Evolutionary conservation across 768 basidiomycete species (phyloP).

Genomic region (Podaxis sp.): DNA sequence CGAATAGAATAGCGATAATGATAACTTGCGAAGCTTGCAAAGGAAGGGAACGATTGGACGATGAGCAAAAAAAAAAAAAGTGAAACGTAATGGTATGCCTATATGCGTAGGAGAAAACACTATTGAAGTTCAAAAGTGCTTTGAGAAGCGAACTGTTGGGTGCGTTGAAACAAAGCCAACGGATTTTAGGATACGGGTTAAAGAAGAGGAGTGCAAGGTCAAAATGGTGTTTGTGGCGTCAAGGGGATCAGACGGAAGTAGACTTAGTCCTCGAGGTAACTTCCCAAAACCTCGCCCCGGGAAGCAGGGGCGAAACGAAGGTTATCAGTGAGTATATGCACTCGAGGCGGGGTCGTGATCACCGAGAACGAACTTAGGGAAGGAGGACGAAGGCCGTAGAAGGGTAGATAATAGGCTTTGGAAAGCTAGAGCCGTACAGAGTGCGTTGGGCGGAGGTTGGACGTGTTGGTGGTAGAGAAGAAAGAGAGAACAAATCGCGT

Average conservation of each 20-base stretch:
- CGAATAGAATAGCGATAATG: constrained; percentile 13
- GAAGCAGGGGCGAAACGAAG: not conserved
- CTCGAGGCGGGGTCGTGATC: not conserved
- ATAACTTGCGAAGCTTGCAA: constrained; percentile 3
- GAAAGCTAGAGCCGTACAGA: constrained; percentile 7
- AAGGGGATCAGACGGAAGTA: not conserved
- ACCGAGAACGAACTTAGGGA: not conserved
- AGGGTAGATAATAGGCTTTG: constrained; percentile 10
- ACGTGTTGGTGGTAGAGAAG: constrained; percentile 14
- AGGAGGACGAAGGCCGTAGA: not conserved
- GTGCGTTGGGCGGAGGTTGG: not conserved
- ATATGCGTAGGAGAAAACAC: constrained; percentile 10
- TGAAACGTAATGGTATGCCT: constrained; percentile 1
- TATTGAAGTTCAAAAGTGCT: not conserved
- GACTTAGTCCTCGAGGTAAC: not conserved
- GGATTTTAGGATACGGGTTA: not conserved
- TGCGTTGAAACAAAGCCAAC: constrained; percentile 8
- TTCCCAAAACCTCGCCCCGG: not conserved
- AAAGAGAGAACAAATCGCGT: not conserved
- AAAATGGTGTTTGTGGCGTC: constrained; percentile 7
- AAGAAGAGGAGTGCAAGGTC: not conserved
- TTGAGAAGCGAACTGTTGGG: constrained; percentile 2
- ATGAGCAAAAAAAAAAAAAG: not conserved
- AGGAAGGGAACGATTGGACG: not conserved
- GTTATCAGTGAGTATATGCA: constrained; percentile 10